Percentiles rank a stretch among this genome's conserved stretches.
Evolutionary conservation across 2,329 filamentous ascomycete species (phyloP).

Genomic region (Coniochaeta hoffmannii): DNA sequence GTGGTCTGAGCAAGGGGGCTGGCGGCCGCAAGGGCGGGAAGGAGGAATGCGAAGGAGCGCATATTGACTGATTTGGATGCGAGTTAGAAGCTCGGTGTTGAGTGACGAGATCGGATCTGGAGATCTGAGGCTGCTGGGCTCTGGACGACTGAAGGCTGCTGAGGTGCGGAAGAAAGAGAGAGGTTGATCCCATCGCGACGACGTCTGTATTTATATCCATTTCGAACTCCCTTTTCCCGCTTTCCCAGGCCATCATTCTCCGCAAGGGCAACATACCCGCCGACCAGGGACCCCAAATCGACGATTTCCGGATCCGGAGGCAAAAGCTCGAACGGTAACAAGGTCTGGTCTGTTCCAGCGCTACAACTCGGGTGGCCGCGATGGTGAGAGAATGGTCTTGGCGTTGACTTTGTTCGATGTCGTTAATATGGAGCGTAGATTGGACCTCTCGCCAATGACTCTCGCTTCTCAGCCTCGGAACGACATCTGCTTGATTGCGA

Average conservation of each 20-base stretch:
- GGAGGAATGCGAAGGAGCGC: conserved; percentile 26
- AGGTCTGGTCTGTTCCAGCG: background rate
- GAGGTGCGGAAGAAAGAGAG: conserved; percentile 11
- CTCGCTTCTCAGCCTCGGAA: conserved; percentile 10
- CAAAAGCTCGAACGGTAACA: conserved; percentile 8
- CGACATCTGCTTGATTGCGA: conserved; percentile 2
- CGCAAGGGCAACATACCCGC: background rate
- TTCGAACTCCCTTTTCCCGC: conserved; percentile 7
- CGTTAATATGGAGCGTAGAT: conserved; percentile 18
- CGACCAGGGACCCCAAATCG: conserved; percentile 5
- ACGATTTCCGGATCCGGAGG: conserved; percentile 14
- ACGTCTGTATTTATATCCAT: conserved; percentile 17
- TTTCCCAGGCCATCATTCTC: background rate
- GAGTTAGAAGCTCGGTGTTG: conserved; percentile 2
- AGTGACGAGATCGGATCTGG: conserved; percentile 4
- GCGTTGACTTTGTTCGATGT: conserved; percentile 11
- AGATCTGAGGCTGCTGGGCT: conserved; percentile 7
- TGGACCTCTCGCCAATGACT: conserved; percentile 8
- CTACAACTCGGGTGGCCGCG: background rate
- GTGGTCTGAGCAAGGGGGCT: conserved; percentile 19
- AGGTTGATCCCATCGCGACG: conserved; percentile 9
- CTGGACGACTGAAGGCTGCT: conserved; percentile 10
- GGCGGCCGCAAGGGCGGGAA: conserved; percentile 28
- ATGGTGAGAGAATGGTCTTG: conserved; percentile 9
- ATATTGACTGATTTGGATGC: conserved; percentile 20